Conservation (phyloP, 441 rosid genomes). For the Raphanus hybrid region DNA sequence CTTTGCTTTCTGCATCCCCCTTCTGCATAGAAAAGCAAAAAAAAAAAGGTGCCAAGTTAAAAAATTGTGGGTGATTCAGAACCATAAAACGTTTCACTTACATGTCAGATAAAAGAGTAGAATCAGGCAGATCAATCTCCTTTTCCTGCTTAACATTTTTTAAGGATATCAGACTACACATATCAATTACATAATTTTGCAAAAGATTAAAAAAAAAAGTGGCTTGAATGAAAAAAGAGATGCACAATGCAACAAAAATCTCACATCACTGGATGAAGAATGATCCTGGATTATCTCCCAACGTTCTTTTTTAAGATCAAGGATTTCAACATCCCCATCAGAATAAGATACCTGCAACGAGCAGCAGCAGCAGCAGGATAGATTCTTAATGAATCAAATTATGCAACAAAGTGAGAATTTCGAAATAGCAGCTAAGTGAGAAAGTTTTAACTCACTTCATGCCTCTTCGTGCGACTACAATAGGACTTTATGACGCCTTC, state of each 20-base stretch:
- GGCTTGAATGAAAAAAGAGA: neutral
- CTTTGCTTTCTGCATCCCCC: conserved; percentile 23
- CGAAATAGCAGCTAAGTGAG: neutral
- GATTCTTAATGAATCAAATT: conserved; percentile 12
- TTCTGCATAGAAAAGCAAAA: conserved; percentile 7
- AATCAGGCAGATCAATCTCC: conserved; percentile 37
- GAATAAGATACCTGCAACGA: conserved; percentile 56
- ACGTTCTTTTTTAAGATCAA: conserved; percentile 50
- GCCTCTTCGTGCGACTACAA: conserved; percentile 48
- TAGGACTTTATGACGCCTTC: conserved; percentile 45
- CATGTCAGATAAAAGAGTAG: conserved; percentile 44
- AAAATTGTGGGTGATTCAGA: neutral
- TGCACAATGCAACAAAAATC: conserved; percentile 3
- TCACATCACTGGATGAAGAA: conserved; percentile 39
- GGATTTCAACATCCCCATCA: conserved; percentile 67
- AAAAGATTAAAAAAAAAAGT: neutral
- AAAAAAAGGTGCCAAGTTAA: neutral
- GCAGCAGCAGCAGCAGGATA: neutral
- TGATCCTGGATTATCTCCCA: conserved; percentile 50
- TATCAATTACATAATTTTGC: neutral
- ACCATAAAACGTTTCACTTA: conserved; percentile 42
- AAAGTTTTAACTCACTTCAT: conserved; percentile 52
- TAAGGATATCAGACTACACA: neutral
- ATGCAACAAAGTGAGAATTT: conserved; percentile 10
- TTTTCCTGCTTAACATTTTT: conserved; percentile 41